Evolutionary conservation across 1,284 basidiomycete species (phyloP), one percentile per base, ranked within the genome.

Genomic region (Cutaneotrichosporon sp.): DNA sequence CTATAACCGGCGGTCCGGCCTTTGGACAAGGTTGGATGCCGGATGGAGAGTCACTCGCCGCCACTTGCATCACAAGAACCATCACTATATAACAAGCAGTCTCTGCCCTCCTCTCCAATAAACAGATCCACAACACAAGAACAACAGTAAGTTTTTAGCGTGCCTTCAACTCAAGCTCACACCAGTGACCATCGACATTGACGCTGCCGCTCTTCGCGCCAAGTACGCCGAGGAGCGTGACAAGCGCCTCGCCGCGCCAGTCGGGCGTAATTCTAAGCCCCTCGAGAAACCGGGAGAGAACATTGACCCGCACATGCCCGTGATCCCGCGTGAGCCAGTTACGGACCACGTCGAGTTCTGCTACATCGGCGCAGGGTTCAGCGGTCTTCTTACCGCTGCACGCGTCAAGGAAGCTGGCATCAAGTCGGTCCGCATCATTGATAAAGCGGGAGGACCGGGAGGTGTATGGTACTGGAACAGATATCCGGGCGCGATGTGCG

Each of bases 401-500:
- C 59, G 50, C 4, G 38, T 66, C 56, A 66, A 66, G 62, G 32
- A 63, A 56, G 58, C 61, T 0, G 61, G 55, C 14, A n/a, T 55
- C 18, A 42, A 32, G 18, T 26, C 1, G 13, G 34, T 63, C 21
- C 61, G 65, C 26, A 63, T 66, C 50, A 18, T 66, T 46, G 65
- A 66, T 10, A 18, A 8, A 16, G 65, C 38, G 8, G 65, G 65
- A 34, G 65, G 63, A 51, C 60, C 63, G 31, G 65, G 62, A 21
- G 65, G 65, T n/a, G 65, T 66, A 4, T 66, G 65, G 65, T 64
- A 61, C 65, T 67, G 65, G 65, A 67, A 67, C 65, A 62, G 65
- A 38, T 67, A 42, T 60, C 65, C 65, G 3, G 65, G 65, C 7
- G 65, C 65, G 16, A 61, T 61, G 62, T 67, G 65, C 53, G 65